Conservation (phyloP, 75 land plant species). For the Pinus albicaulis region DNA sequence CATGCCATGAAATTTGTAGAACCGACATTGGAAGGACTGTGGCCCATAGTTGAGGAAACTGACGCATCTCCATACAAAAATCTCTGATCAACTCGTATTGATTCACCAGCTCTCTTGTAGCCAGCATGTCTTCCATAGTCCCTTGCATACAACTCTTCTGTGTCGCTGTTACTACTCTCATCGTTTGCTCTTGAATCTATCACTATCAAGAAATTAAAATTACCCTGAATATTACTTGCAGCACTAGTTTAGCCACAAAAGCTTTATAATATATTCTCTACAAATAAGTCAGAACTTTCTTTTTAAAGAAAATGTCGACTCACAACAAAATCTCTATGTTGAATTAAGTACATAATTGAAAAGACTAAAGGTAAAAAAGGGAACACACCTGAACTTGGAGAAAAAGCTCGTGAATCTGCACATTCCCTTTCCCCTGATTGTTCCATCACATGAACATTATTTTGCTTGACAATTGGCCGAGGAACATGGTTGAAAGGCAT, state of each 20-base stretch:
- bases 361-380: neutral
- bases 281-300: too few species aligned
- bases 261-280: too few species aligned
- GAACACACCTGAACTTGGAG: conserved; percentile 10
- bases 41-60: neutral
- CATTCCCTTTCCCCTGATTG: conserved; percentile 1
- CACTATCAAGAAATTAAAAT: conserved; percentile 10
- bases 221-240: conserved; percentile 8
- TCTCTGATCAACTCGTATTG: neutral
- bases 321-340: too few species aligned
- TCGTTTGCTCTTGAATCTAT: conserved; percentile 11
- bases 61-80: neutral
- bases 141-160: conserved; percentile 11
- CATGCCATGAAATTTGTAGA: conserved; percentile 1
- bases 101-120: neutral
- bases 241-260: conserved; percentile 5
- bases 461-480: conserved; percentile 6
- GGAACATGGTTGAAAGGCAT: neutral
- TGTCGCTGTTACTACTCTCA: conserved; percentile 10
- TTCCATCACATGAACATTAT: conserved; percentile 4
- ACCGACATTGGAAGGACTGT: neutral
- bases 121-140: conserved; percentile 7
- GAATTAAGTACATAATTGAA: neutral
- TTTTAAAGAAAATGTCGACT: too few species aligned
- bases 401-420: neutral